These are phyloP conservation scores for Polytrichum commune DNA, from an alignment of 225 moss, liverwort and hornwort species.

Conservation along the genomic window DNA sequence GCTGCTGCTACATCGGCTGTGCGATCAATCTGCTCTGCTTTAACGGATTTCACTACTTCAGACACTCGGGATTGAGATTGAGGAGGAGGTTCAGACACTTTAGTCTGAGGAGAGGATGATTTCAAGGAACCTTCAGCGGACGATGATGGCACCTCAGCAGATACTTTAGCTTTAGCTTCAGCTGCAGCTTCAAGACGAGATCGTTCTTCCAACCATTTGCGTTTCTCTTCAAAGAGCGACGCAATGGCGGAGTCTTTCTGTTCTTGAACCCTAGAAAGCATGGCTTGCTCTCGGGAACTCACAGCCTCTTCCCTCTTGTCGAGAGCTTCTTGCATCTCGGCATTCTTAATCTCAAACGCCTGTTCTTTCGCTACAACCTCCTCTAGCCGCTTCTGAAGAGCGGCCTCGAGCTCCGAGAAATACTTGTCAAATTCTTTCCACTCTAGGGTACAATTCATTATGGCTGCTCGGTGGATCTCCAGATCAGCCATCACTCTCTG, in stretches of 20 bases:
- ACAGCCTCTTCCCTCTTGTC: conserved; percentile 88
- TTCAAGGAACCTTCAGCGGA: conserved; percentile 38
- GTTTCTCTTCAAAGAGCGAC: conserved; percentile 98
- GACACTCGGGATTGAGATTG: too few relatives aligned
- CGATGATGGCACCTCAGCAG: too few relatives aligned
- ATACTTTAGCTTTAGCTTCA: conserved; percentile 34
- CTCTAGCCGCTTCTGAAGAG: conserved; percentile 86
- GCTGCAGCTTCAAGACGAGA: conserved; percentile 88
- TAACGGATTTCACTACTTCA: conserved; percentile 23
- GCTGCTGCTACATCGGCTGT: conserved; percentile 29
- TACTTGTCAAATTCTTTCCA: conserved; percentile 99
- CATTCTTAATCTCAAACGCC: conserved; percentile 73
- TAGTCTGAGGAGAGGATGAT: conserved; percentile 41
- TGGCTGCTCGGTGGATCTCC: conserved; percentile 85
- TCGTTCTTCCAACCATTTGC: conserved; percentile 99
- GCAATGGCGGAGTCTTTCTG: conserved; percentile 99
- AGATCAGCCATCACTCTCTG: conserved; percentile 90
- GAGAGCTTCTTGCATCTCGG: conserved; percentile 72
- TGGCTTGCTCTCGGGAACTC: conserved; percentile 91
- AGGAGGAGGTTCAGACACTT: conserved; percentile 35
- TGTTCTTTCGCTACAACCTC: conserved; percentile 89
- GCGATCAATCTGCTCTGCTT: conserved; percentile 47
- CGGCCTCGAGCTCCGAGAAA: conserved; percentile 85
- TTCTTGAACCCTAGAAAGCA: conserved; percentile 93
- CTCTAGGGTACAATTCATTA: conserved; percentile 77